Conservation (phyloP, 331 rosid species). For the Spiraea crenata region DNA sequence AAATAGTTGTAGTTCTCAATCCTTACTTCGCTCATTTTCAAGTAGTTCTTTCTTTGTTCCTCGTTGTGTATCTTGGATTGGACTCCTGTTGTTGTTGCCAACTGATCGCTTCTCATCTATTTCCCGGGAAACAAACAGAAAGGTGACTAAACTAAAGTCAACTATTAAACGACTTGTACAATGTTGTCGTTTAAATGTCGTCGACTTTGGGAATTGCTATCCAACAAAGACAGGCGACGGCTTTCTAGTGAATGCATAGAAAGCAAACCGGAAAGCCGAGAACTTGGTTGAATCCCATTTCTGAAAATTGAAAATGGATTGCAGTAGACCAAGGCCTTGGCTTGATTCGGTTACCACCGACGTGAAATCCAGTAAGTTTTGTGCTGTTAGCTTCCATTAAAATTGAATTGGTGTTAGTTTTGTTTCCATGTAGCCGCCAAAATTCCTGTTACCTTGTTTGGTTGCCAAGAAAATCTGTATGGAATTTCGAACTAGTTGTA, state of each 20-base stretch:
- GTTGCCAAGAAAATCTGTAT: conserved; percentile 10
- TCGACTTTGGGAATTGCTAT: not conserved
- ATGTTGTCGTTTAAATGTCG: not conserved
- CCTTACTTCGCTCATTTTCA: conserved; percentile 11
- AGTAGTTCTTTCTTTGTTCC: conserved; percentile 11
- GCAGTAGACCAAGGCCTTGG: conserved; percentile 1
- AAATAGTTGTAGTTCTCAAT: not conserved
- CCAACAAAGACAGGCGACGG: too few species aligned
- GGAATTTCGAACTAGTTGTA: not conserved
- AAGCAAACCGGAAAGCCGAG: not conserved
- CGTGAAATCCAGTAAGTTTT: not conserved
- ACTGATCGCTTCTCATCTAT: conserved; percentile 2
- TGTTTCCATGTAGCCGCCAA: not conserved
- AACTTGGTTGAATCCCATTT: not conserved
- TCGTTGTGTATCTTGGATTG: conserved; percentile 14
- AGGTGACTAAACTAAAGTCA: not conserved
- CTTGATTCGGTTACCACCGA: not conserved
- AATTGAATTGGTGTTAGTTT: not conserved
- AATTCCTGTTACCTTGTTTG: not conserved
- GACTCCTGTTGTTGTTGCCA: conserved; percentile 22
- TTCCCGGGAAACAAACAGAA: not conserved
- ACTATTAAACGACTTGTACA: not conserved
- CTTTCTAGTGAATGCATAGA: not conserved
- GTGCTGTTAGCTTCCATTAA: not conserved
- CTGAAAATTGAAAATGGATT: not conserved